Conservation (phyloP, 208 protist species). For the Leishmania mexicana region DNA sequence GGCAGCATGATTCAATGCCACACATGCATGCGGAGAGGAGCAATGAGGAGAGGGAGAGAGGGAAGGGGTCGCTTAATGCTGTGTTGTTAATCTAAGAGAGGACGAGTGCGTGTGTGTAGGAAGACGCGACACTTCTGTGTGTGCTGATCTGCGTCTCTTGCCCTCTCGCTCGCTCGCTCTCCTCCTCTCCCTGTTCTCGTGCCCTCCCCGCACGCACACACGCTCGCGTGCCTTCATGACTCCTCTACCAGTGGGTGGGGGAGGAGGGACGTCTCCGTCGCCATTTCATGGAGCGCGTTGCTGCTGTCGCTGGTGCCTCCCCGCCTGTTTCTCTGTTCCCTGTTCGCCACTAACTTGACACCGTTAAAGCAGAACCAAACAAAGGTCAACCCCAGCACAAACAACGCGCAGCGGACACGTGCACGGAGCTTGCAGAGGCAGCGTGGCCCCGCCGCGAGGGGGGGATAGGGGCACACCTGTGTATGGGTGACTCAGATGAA, state of each 20-base stretch:
- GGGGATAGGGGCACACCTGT: not conserved
- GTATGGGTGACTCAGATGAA: not conserved
- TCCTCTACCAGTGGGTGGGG: too few species aligned
- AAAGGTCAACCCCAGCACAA: not conserved
- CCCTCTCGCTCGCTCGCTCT: too few species aligned
- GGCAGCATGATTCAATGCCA: not conserved
- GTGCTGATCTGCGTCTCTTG: not conserved
- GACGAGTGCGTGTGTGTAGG: not conserved
- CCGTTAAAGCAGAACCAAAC: slow-evolving; percentile 2
- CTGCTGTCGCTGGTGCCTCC: not conserved
- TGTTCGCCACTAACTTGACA: not conserved
- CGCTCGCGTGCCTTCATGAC: not conserved
- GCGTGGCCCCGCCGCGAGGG: not conserved
- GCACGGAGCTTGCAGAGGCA: not conserved
- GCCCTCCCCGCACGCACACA: not conserved
- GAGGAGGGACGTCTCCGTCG: not conserved
- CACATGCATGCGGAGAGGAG: too few species aligned
- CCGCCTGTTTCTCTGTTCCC: not conserved
- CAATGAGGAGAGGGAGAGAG: not conserved
- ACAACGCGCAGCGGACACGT: too few species aligned
- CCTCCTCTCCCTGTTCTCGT: not conserved
- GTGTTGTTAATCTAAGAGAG: not conserved
- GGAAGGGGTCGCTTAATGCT: not conserved
- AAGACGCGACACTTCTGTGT: not conserved
- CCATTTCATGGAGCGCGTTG: not conserved